Conservation (phyloP, 257 asterid genomes). For the Solanum ossicruentum region DNA sequence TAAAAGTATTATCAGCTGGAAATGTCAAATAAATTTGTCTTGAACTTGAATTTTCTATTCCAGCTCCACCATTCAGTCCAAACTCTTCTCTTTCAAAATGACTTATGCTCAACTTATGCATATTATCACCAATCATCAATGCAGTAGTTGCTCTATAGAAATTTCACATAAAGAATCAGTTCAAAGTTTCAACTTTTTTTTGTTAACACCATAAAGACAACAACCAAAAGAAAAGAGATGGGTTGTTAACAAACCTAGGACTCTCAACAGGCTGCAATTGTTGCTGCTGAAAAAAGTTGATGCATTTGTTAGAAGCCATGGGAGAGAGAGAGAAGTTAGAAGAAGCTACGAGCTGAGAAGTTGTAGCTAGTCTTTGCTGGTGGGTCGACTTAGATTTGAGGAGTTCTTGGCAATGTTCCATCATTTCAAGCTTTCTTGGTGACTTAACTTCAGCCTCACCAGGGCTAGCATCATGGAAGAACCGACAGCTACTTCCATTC, state of each 20-base stretch:
- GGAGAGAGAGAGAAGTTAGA: constrained; percentile 11
- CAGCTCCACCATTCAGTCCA: constrained; percentile 22
- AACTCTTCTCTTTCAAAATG: constrained; percentile 37
- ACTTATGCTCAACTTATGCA: constrained; percentile 24
- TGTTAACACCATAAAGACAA: too few relatives aligned
- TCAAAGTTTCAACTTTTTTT: too few relatives aligned
- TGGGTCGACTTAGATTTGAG: constrained; percentile 37
- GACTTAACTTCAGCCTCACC: constrained; percentile 27
- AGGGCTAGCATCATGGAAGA: constrained; percentile 38
- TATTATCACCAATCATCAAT: constrained; percentile 34
- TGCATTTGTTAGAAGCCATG: too few relatives aligned
- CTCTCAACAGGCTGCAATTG: too few relatives aligned
- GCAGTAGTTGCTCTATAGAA: background rate
- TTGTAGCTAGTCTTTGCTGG: constrained; percentile 17
- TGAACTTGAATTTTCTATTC: constrained; percentile 33
- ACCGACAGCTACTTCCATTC: constrained; percentile 48
- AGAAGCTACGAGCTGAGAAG: constrained; percentile 26
- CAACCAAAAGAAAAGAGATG: too few relatives aligned
- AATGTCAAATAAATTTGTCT: constrained; percentile 67
- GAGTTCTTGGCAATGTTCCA: constrained; percentile 45
- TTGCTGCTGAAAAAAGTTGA: too few relatives aligned
- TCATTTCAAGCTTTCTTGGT: constrained; percentile 33
- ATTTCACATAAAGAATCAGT: too few relatives aligned
- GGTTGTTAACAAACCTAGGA: too few relatives aligned
- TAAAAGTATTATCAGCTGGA: constrained; percentile 60